Conservation (phyloP, 2,329 filamentous ascomycete species). For the Aspergillus unguis region DNA sequence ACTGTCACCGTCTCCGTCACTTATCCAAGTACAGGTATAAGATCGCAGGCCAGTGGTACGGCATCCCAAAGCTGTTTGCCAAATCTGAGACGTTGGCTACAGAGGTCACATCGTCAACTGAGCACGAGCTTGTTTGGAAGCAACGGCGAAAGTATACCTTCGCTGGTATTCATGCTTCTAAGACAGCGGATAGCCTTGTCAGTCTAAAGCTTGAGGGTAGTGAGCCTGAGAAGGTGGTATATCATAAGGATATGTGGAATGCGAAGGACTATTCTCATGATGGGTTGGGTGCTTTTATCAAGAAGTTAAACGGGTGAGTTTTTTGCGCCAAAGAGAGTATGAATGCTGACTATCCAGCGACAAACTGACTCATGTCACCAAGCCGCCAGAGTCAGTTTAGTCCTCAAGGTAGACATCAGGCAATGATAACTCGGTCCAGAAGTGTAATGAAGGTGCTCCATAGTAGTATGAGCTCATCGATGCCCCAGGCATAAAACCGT, state of each 20-base stretch:
- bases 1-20: too few species aligned
- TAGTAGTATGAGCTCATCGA: background rate
- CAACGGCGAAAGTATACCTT: constrained; percentile 11
- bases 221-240: constrained; percentile 11
- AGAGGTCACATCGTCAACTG: constrained; percentile 1
- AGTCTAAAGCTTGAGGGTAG: constrained; percentile 7
- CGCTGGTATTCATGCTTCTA: constrained; percentile 4
- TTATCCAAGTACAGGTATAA: constrained; percentile 1
- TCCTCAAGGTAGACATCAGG: background rate
- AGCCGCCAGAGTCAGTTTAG: constrained; percentile 8
- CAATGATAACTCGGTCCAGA: background rate
- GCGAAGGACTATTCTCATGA: constrained; percentile 11
- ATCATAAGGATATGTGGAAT: constrained; percentile 17
- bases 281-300: constrained; percentile 9
- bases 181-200: constrained; percentile 11
- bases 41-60: constrained; percentile 15
- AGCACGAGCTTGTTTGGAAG: constrained; percentile 12
- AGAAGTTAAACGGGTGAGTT: constrained; percentile 15
- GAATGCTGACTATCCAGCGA: constrained; percentile 3
- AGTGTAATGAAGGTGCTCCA: background rate
- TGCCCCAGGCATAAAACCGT: background rate
- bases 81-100: constrained; percentile 12
- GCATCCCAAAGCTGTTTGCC: constrained; percentile 11
- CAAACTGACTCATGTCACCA: constrained; percentile 11
- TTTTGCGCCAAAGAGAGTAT: background rate